phyloP scores from a whole-genome alignment of 441 rosid genomes.

The Flueggea neowawraea region DNA sequence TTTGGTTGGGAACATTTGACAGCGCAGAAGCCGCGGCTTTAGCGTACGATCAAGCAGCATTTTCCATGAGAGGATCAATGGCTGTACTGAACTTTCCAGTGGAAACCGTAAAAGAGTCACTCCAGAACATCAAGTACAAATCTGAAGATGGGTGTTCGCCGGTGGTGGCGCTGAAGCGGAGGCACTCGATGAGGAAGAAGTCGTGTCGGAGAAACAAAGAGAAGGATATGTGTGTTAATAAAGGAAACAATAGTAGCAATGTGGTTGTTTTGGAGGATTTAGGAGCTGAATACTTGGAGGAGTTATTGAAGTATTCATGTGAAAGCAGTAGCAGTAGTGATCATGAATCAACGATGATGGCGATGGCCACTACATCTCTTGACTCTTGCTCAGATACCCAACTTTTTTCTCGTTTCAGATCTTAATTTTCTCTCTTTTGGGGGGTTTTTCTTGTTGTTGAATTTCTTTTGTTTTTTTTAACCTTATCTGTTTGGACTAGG shows the following conservation, averaged over 20 bases:
- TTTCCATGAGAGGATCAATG: slow-evolving; percentile 23
- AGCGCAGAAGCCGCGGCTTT: slow-evolving; percentile 26
- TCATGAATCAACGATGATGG: too few species aligned
- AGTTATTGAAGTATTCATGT: slow-evolving; percentile 6
- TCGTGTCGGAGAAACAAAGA: background rate
- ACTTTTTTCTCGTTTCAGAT: too few species aligned
- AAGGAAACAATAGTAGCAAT: background rate
- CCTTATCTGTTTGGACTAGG: too few species aligned
- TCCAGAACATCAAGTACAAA: slow-evolving; percentile 17
- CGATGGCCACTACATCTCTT: too few species aligned
- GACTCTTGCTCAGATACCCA: too few species aligned
- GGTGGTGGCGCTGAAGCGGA: slow-evolving; percentile 7
- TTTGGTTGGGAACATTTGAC: slow-evolving; percentile 32
- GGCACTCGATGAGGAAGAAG: background rate
- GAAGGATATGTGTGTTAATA: background rate
- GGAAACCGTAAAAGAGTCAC: slow-evolving; percentile 25
- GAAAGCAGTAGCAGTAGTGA: background rate
- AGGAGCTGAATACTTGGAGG: slow-evolving; percentile 23
- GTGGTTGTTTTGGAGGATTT: slow-evolving; percentile 26
- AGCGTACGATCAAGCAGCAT: slow-evolving; percentile 35
- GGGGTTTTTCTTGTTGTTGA: too few species aligned
- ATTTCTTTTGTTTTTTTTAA: too few species aligned
- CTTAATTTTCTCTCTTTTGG: too few species aligned
- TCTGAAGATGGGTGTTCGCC: slow-evolving; percentile 21
- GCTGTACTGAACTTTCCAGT: slow-evolving; percentile 32